Evolutionary conservation across 2,329 filamentous ascomycete species (phyloP).

Genomic region (Knufia petricola): DNA sequence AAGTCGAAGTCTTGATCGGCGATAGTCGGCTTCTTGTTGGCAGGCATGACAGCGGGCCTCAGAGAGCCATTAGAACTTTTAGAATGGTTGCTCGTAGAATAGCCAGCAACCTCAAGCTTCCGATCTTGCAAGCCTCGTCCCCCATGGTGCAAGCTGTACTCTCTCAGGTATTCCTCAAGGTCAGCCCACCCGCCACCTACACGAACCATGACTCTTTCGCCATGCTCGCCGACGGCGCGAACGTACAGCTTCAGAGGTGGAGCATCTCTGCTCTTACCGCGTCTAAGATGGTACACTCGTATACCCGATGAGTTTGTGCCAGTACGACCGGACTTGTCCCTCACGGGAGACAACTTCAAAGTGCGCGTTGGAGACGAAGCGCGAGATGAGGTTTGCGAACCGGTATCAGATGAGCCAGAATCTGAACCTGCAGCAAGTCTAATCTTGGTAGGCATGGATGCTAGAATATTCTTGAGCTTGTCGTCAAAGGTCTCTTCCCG

Average conservation of each 20-base stretch:
- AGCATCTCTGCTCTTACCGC: conserved; percentile 46
- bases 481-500: conserved; percentile 54
- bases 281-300: conserved; percentile 81
- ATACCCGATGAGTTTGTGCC: conserved; percentile 57
- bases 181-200: conserved; percentile 98
- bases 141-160: conserved; percentile 83
- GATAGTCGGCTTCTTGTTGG: conserved; percentile 6
- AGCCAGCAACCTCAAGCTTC: conserved; percentile 46
- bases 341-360: conserved; percentile 57
- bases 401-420: conserved; percentile 25
- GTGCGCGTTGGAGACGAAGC: conserved; percentile 55
- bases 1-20: conserved; percentile 9
- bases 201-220: conserved; percentile 93
- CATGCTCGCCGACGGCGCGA: conserved; percentile 77
- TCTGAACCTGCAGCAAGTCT: conserved; percentile 46
- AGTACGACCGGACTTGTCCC: conserved; percentile 30
- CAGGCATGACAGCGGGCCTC: background rate
- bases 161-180: conserved; percentile 83
- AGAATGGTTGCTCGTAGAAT: conserved; percentile 26
- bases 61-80: conserved; percentile 7
- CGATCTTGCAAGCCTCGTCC: conserved; percentile 51
- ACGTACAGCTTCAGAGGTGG: conserved; percentile 90
- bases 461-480: conserved; percentile 70
- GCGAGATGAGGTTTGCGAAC: conserved; percentile 29
- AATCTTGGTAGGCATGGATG: conserved; percentile 69